Conservation (phyloP, 2,329 filamentous ascomycete genomes). For the Leptosphaerulina australis region DNA sequence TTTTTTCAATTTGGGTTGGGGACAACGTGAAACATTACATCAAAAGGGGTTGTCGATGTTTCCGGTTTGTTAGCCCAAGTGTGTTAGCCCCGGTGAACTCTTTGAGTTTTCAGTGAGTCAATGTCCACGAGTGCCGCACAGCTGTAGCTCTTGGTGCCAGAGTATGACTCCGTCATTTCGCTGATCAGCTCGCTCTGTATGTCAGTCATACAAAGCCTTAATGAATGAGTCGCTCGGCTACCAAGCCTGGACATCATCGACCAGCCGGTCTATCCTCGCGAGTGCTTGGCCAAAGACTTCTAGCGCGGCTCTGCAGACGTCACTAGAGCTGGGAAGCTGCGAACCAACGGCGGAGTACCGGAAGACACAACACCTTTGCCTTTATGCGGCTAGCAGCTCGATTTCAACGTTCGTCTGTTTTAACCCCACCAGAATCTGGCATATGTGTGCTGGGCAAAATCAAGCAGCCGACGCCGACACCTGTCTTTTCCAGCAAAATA, state of each 20-base stretch:
- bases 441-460: conserved; percentile 1
- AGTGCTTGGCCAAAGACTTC: conserved; percentile 26
- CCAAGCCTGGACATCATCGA: conserved; percentile 16
- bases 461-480: background rate
- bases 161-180: conserved; percentile 30
- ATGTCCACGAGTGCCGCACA: background rate
- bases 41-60: background rate
- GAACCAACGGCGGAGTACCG: conserved; percentile 28
- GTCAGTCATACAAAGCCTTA: conserved; percentile 16
- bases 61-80: background rate
- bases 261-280: conserved; percentile 21
- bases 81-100: background rate
- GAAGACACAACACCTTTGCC: conserved; percentile 17
- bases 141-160: background rate
- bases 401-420: background rate
- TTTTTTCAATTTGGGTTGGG: background rate
- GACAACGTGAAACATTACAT: background rate
- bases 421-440: conserved; percentile 4
- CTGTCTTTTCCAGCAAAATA: background rate
- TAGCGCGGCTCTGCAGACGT: conserved; percentile 41
- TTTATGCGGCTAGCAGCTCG: conserved; percentile 22
- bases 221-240: conserved; percentile 12
- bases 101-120: conserved; percentile 1
- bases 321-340: conserved; percentile 26
- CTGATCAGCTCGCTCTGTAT: conserved; percentile 30